Base-by-base conservation (phyloP, 2,329 filamentous ascomycete species). In the Aspergillus unguis region DNA sequence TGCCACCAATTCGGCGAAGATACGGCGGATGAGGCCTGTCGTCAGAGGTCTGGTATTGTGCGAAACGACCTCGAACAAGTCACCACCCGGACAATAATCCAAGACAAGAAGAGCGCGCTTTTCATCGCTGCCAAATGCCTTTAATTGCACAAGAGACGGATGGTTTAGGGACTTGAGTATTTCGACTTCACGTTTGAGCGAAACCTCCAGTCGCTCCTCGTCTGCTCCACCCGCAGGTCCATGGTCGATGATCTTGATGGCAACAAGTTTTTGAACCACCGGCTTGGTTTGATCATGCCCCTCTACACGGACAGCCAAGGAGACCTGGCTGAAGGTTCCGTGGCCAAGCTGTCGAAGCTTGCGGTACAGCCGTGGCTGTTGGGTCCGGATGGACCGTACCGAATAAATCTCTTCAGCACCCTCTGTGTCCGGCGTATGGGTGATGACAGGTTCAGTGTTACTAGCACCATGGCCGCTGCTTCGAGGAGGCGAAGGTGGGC, bases 191-290 rank as follows among this genome's bases (percentile, higher is more conserved):
- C 94, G 85, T 74, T 96, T 95, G 58, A 99, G 76, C 52, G 91
- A 95, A 73, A 94, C 90, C 71, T 96, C 92, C 56, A 97, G 86
- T 36, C 94, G 85, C 62, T 96, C 89, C 68, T 96, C 91, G 44
- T 94, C 94, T 3, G 92, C 92, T 42, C 92, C 92, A 48, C 94
- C 94, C 26, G 90, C 90, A 1, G 94, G 92, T 3, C 92, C 94
- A 72, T 96, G 91, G 70, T 96, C 90, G 67, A 95, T 92, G 41
- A 99, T 85, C 72, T 99, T 99, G 66, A 99, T 85, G 1, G 94
- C 94, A 3, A 97, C 94, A 10, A 99, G 77, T 48, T 88, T 89
- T 65, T 86, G 88, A n/a, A 85, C 84, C 57, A 78, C 58, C 17
- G 62, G 52, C 17, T 57, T 54, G 9, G 61, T 38, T 7, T 54